Evolutionary conservation across 78 protist genomes (phyloP).

Genomic region (Reticulomyxa filosa): DNA sequence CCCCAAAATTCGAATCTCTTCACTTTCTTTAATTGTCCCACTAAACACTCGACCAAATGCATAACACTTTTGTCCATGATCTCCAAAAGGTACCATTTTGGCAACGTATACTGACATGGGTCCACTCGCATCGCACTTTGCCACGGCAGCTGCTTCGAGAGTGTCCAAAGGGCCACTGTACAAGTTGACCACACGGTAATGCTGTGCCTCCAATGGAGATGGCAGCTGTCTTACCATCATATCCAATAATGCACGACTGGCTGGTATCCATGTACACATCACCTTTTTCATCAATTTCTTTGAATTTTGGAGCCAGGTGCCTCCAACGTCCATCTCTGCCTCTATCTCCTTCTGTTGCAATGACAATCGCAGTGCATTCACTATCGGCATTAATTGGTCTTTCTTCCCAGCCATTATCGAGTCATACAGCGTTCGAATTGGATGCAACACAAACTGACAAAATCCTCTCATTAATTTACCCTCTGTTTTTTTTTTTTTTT

Average conservation of each 20-base stretch:
- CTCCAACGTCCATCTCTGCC: not conserved
- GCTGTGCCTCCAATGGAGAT: slow-evolving; percentile 43
- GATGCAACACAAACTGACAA: slow-evolving; percentile 11
- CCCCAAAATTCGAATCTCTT: slow-evolving; percentile 86
- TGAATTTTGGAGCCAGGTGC: not conserved
- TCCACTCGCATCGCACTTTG: slow-evolving; percentile 36
- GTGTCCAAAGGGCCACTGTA: slow-evolving; percentile 29
- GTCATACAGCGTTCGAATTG: slow-evolving; percentile 10
- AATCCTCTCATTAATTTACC: not conserved
- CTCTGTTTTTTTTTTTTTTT: slow-evolving; percentile 36
- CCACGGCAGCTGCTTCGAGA: slow-evolving; percentile 18
- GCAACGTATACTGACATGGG: slow-evolving; percentile 34
- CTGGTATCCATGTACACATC: slow-evolving; percentile 26
- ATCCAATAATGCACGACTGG: slow-evolving; percentile 18
- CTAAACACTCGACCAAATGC: slow-evolving; percentile 99
- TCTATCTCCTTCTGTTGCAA: slow-evolving; percentile 3
- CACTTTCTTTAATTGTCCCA: slow-evolving; percentile 76
- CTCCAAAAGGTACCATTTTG: slow-evolving; percentile 29
- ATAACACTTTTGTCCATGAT: slow-evolving; percentile 60
- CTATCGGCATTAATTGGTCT: not conserved
- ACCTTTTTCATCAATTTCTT: slow-evolving; percentile 15
- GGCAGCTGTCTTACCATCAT: slow-evolving; percentile 38
- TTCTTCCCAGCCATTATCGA: not conserved
- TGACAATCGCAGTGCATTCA: not conserved
- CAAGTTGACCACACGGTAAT: slow-evolving; percentile 21